These are phyloP conservation scores for Omphalotus olearius DNA, from an alignment of 1,284 basidiomycete species.

Conservation along the genomic window DNA sequence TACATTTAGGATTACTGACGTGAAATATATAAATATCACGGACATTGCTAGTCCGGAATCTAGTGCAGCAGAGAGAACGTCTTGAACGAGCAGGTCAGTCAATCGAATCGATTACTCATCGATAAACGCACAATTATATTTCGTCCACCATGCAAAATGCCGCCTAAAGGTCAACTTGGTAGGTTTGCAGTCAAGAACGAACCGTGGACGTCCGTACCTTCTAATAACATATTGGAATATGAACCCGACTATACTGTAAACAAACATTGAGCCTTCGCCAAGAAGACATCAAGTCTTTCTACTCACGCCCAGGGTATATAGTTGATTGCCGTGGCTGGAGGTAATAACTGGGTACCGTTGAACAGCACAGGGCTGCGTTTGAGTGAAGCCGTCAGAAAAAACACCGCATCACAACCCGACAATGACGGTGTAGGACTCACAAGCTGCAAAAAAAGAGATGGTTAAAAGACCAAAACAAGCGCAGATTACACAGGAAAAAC, in stretches of 20 bases:
- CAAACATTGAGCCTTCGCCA: background rate
- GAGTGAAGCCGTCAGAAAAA: background rate
- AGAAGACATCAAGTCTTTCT: background rate
- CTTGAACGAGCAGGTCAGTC: constrained; percentile 20
- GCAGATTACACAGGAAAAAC: constrained; percentile 33
- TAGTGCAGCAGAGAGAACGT: constrained; percentile 47
- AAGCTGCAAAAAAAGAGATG: constrained; percentile 27
- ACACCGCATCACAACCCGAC: constrained; percentile 1
- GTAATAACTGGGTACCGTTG: constrained; percentile 31
- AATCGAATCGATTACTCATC: background rate
- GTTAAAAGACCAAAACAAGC: constrained; percentile 2
- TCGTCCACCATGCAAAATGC: constrained; percentile 69
- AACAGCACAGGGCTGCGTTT: constrained; percentile 29
- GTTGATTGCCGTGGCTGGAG: constrained; percentile 36
- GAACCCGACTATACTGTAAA: constrained; percentile 40
- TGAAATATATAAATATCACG: constrained; percentile 45
- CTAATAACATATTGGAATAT: constrained; percentile 60
- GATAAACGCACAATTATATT: constrained; percentile 51
- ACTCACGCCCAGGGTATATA: constrained; percentile 36
- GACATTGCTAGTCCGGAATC: constrained; percentile 47
- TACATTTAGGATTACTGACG: constrained; percentile 26
- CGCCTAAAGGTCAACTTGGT: constrained; percentile 30
- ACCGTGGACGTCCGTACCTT: constrained; percentile 27
- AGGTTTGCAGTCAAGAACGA: constrained; percentile 30
- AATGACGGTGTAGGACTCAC: background rate